Percentiles rank a stretch among this genome's conserved stretches.
Conservation (phyloP, 768 basidiomycete genomes). For the Lentinus brumalis region DNA sequence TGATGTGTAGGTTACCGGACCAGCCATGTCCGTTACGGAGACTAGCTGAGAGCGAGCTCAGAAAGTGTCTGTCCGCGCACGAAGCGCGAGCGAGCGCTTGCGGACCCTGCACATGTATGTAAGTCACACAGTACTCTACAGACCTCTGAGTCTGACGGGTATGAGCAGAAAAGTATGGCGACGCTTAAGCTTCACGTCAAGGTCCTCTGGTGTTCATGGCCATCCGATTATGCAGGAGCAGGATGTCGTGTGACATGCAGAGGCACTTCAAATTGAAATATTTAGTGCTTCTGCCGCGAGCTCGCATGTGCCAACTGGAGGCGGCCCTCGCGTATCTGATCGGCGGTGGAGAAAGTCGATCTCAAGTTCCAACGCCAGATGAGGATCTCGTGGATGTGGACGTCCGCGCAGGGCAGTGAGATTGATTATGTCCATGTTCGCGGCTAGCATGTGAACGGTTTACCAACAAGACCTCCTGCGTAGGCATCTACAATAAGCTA, state of each 20-base stretch:
- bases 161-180: no score
- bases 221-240: no score
- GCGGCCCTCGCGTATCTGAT: slow-evolving; percentile 24
- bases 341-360: slow-evolving; percentile 50
- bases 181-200: no score
- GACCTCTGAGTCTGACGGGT: neutral
- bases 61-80: neutral
- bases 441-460: slow-evolving; percentile 48
- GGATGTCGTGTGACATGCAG: no score
- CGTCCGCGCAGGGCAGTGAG: no score
- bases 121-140: neutral
- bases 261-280: no score
- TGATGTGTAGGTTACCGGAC: no score
- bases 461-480: slow-evolving; percentile 41
- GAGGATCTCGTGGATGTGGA: neutral
- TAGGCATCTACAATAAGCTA: slow-evolving; percentile 53
- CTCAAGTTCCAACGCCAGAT: slow-evolving; percentile 38
- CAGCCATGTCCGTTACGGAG: no score
- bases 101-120: neutral
- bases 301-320: neutral
- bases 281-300: no score
- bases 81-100: neutral
- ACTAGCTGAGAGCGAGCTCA: neutral
- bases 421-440: no score
- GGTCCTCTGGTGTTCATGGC: no score